Conservation (phyloP, 169 alveolate genomes). For the Blepharisma undulans region DNA sequence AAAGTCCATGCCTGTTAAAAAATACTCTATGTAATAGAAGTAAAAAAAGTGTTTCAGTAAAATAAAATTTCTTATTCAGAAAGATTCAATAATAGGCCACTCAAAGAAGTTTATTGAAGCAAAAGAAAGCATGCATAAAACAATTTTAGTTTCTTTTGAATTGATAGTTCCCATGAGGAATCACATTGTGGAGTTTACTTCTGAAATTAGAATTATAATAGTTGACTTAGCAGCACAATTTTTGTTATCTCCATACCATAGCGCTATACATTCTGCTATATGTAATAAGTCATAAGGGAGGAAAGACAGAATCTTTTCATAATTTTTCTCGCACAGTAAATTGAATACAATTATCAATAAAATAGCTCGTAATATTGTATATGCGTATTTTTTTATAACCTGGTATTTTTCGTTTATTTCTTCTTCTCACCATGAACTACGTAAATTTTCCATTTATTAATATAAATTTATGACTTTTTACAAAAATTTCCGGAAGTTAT, state of each 20-base stretch:
- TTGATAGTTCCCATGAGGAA: not conserved
- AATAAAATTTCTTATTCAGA: not conserved
- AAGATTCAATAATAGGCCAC: not conserved
- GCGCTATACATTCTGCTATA: not conserved
- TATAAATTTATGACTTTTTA: too few relatives aligned
- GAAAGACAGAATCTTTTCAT: not conserved
- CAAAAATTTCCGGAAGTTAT: too few relatives aligned
- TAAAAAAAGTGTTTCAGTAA: not conserved
- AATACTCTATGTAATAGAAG: not conserved
- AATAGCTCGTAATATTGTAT: too few relatives aligned
- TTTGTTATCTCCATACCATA: not conserved
- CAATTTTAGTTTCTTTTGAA: not conserved
- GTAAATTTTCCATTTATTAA: not conserved
- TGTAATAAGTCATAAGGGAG: not conserved
- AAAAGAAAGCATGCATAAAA: not conserved
- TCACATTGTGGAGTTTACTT: not conserved
- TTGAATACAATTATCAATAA: not conserved
- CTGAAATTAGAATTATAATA: not conserved
- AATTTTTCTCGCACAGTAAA: not conserved
- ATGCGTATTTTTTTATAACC: not conserved
- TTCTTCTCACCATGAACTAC: not conserved
- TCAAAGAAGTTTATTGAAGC: not conserved
- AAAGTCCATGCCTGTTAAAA: not conserved
- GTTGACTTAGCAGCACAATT: not conserved
- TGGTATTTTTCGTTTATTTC: not conserved